phyloP scores from a whole-genome alignment of 179 eudicot genomes.

The Beta corolliflora region DNA sequence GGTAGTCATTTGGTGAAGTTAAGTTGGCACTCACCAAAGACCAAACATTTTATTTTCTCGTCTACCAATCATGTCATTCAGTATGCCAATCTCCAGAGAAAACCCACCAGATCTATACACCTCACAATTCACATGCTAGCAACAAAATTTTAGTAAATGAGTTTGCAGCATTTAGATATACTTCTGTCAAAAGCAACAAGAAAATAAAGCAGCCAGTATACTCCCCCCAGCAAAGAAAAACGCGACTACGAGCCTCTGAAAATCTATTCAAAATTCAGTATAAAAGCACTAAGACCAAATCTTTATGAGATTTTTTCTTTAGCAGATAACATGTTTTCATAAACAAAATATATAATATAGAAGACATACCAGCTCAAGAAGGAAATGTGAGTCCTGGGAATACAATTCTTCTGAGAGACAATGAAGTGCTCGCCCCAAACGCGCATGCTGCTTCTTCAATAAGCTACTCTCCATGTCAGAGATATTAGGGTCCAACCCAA shows the following conservation, averaged over 20 bases:
- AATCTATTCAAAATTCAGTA: not conserved
- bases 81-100: not conserved
- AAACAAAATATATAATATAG: not conserved
- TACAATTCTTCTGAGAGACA: slow-evolving; percentile 97
- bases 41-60: not conserved
- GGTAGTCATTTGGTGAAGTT: too few relatives aligned
- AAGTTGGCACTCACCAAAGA: not conserved
- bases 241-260: not conserved
- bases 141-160: not conserved
- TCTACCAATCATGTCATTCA: not conserved
- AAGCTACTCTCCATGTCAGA: slow-evolving; percentile 56
- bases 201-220: not conserved
- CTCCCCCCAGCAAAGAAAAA: not conserved
- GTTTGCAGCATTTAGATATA: not conserved
- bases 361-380: slow-evolving; percentile 81
- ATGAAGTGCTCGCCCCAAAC: slow-evolving; percentile 95
- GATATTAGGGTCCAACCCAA: slow-evolving; percentile 71
- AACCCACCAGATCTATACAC: not conserved
- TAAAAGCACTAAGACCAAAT: slow-evolving; percentile 7
- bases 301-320: not conserved
- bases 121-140: not conserved
- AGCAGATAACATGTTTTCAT: slow-evolving; percentile 1
- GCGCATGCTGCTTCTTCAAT: slow-evolving; percentile 92
- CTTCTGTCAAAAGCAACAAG: not conserved
- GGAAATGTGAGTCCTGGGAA: slow-evolving; percentile 97